Base-by-base conservation (phyloP, 2,329 filamentous ascomycete species). In the Colletotrichum tabaci region DNA sequence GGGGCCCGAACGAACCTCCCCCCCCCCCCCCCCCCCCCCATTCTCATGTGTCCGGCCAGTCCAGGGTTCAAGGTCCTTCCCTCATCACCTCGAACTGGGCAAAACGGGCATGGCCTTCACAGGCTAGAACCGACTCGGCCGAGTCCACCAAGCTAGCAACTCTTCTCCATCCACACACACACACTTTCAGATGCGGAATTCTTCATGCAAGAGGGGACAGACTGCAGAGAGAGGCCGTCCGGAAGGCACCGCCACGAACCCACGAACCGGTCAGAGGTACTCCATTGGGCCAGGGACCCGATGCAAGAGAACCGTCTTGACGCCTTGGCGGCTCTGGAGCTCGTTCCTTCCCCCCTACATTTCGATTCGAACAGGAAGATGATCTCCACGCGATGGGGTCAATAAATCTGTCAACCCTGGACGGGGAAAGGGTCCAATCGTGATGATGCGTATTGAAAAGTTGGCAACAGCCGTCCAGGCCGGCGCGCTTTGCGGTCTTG, bases 241-340 rank as follows among this genome's bases (percentile, higher is more conserved):
- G 44, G 55, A 30, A 50, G 58, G 30, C 50, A 52, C 66, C 53
- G 53, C 47, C 64, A 40, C 26, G 35, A 66, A 47, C 49, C 64
- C 60, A 62, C 44, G 46, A 35, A 40, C 44, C 64, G 46, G 68
- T 30, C 64, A 52, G 52, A 58, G 64, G 40, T 67, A 52, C 64
- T 71, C 57, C 52, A 60, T 67, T 55, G 44, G 64, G 64, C 21
- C 68, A 67, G 57, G 57, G 68, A 47, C 26, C 68, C 58, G 58
- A 67, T 63, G 68, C 57, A 71, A 35, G 35, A 66, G 49, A 67
- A 52, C 57, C 57, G 42, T 67, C 49, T 57, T 40, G 64, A 40
- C 23, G 3, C 26, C 64, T 71, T 71, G 68, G 64, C 64, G 44
- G 44, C 46, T 21, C 57, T 42, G 52, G 52, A 57, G 50, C 52